Base-by-base conservation (phyloP, 176 grass and related monocot species). In the Zoysia japonica region DNA sequence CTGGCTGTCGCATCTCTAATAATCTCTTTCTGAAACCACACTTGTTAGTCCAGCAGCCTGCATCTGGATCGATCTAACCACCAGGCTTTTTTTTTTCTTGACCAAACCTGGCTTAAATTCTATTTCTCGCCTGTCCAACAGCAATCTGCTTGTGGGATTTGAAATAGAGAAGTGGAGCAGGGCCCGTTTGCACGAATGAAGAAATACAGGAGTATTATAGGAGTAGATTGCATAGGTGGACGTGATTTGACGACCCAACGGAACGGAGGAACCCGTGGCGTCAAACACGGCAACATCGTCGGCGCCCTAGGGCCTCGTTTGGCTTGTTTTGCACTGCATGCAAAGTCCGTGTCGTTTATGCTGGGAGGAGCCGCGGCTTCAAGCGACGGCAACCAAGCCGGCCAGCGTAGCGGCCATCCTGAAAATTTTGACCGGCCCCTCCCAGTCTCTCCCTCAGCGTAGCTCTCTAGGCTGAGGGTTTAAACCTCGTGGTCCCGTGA, bases 301-400 rank as follows among this genome's bases (percentile, higher is more conserved):
- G 44, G 19, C 59, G 59, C 19, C 9, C 7, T 16, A 3, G 57
- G 47, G 42, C 43, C 35, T 65, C 7, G 60, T 61, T 19, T 77
- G 75, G 7, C 46, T 65, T 77, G 60, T 63, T 37, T 36, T 77
- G 66, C 6, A 69, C 67, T 69, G 67, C 67, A 69, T 68, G 59
- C 59, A 42, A 75, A 45, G 15, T 7, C 5, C 2, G 60, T 77
- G 59, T 49, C 20, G 59, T 47, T 49, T 54, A 11, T 20, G 2
- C 28, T 16, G 42, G 57, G 59, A 77, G 19, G 47, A 7, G 14
- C 43, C 7, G 74, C 74, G 45, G 74, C 74, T 63, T 49, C 59
- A 64, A 77, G 74, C 74, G 47, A 65, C 35, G 28, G 60, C 36
- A 65, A 77, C 28, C 20, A 1, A 1, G 55, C 55, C 17, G 5